Base-by-base conservation (phyloP, 331 rosid genomes). In the Prunus yedoensis region DNA sequence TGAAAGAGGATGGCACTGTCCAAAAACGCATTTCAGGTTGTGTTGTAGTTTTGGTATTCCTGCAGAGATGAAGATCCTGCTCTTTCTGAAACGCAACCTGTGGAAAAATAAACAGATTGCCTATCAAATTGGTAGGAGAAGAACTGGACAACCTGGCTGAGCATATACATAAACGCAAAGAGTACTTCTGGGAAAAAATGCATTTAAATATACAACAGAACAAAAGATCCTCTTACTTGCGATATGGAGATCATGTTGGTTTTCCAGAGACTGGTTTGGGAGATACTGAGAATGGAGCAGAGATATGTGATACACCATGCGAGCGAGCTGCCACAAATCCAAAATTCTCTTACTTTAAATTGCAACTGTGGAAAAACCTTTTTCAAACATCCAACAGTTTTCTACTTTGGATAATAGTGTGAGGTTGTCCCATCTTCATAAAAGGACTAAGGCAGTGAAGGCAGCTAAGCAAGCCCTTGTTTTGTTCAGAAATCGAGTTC, bases 51-150 rank as follows among this genome's bases (percentile, higher is more conserved):
- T 32, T 18, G 20, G 43, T 7, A 32, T 71, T 13, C 65, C 51
- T n/a, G 66, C 66, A 14, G 65, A 71, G 66, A 17, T 56, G 43
- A 35, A 4, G 66, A 41, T 72, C 66, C 65, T 23, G 25, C 25
- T 23, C 25, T 23, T 23, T 23, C 25, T 23, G 25, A 23, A 23
- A 23, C 1, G 25, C 25, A 23, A 23, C 25, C 25, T 23, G 25
- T 23, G 25, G 25, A 23, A 23, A 23, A 23, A 23, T 20, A 45
- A 53, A 21, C 35, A 7, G 63, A 32, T 41, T 21, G 76, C 76
- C 56, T 57, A 57, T 23, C 28, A 23, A 71, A 71, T 71, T 35
- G 49, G 47, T 35, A 54, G 62, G 23, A 15, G 62, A 30, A 30
- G 53, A 41, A 20, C 20, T 38, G 38, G 52, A 52, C 10, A 56